Percentiles rank a stretch among this genome's conserved stretches.
Evolutionary conservation across 1,284 basidiomycete species (phyloP).

Genomic region (Moesziomyces aphidis): DNA sequence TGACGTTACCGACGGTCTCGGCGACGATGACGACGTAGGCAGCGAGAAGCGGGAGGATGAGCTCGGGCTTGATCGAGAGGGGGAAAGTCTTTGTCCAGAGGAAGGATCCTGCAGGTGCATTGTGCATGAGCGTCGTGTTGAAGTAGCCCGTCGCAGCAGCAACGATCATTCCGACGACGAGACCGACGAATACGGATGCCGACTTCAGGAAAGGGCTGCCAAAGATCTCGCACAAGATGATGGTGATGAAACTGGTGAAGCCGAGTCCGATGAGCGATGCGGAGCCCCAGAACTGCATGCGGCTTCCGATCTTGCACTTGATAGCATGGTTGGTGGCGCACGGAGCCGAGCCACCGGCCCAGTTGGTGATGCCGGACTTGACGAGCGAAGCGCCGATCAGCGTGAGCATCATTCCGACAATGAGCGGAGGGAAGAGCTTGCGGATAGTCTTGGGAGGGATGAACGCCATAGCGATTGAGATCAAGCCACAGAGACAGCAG

Average conservation of each 20-base stretch:
- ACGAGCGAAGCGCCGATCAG: conserved; percentile 36
- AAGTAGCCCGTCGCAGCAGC: conserved; percentile 48
- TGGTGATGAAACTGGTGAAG: conserved; percentile 36
- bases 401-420: conserved; percentile 41
- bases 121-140: conserved; percentile 17
- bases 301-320: conserved; percentile 26
- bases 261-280: conserved; percentile 43
- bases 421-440: conserved; percentile 43
- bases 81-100: conserved; percentile 39
- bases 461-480: conserved; percentile 29
- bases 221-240: conserved; percentile 45
- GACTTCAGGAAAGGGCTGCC: conserved; percentile 48
- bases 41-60: conserved; percentile 32
- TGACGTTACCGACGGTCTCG: conserved; percentile 43
- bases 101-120: conserved; percentile 29
- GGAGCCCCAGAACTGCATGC: conserved; percentile 31
- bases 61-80: conserved; percentile 22
- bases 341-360: conserved; percentile 37
- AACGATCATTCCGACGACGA: conserved; percentile 47
- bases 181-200: conserved; percentile 40
- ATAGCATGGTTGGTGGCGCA: conserved; percentile 28
- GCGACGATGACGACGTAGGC: conserved; percentile 30
- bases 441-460: conserved; percentile 39
- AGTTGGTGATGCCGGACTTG: conserved; percentile 36
- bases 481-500: conserved; percentile 29